Evolutionary conservation across 1,284 basidiomycete genomes (phyloP), one percentile per base, ranked within the genome.

Genomic region (Peniophora sp.): DNA sequence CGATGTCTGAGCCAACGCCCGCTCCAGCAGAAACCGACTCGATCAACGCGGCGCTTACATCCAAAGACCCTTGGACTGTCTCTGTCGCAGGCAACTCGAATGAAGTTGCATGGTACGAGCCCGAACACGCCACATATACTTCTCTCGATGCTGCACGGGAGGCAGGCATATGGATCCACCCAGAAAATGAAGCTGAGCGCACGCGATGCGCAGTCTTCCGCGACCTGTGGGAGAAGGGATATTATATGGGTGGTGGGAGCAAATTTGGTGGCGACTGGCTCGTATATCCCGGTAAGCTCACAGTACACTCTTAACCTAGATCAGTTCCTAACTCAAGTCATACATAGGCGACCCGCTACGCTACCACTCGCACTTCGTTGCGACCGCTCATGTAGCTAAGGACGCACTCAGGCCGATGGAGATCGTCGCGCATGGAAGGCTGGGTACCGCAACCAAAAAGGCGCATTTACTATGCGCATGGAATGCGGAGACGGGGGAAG

Each of bases 371-470:
- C 97, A 99, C 67, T 99, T 97, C 63, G 88, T 89, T 11, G 89
- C 88, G 9, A 84, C 89, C 14, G 88, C 96, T 5, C 68, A 92
- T 22, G 77, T 85, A 25, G 81, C 85, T 0, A 78, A 81, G 1
- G 63, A 71, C 8, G 68, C 81, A 10, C 61, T 74, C 0, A 74
- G 77, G 38, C 93, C 94, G 2, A 89, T 94, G 78, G 92, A 97
- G 63, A 79, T 99, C 41, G 88, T 99, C 17, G 94, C 96, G 0
- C 94, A 93, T 64, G 97, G 97, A 3, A 78, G 97, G 27, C 69
- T 99, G 39, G 97, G 96, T 0, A 99, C 97, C 1, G 96, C 92
- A 1, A 98, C 97, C 2, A 99, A 98, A 66, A 99, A 99, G 69
- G 85, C 93, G 0, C 95, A 98, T 64, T 67, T 99, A 25, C 65